Base-by-base conservation (phyloP, 2,329 filamentous ascomycete species). In the Fusarium solani-melongenae region DNA sequence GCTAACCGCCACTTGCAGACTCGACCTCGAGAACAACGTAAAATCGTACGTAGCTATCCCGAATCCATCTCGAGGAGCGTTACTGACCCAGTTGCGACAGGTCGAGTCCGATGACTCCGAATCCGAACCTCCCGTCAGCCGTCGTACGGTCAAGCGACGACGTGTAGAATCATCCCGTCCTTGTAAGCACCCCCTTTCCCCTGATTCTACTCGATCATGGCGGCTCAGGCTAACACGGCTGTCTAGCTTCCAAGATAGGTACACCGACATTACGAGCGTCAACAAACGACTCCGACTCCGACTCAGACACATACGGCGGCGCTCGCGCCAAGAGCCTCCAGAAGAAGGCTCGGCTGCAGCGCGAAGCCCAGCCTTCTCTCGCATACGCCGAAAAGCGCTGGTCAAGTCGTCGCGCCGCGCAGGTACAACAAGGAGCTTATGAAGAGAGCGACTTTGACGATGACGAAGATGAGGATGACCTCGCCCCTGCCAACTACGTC, bases 371-470 rank as follows among this genome's bases (percentile, higher is more conserved):
- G 77, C 89, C 91, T 14, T 88, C 90, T 44, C 88, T 93, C 9
- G 87, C 91, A 6, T 89, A 92, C 76, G 89, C 90, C 66, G 95
- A 98, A 84, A 94, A 98, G 79, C 93, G 96, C 73, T 98, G 97
- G 89, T 98, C 95, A 8, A 96, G 92, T 62, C 90, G 96, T 69
- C 93, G 94, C 72, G 94, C 94, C 62, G 93, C 93, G 15, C 94
- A 94, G 80, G 88, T 91, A 5, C 88, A 90, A 67, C 87, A 86
- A 67, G 88, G 88, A 39, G 88, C 86, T 20, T 92, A 92, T 77
- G 89, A 92, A 78, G 91, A 93, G 76, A 92, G 90, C 76, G 91
- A 92, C 55, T 83, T 85, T n/a, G 91, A 92, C 14, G 86, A 91
- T 5, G 89, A 91, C 29, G 90, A 91, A 8, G 92, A 91, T 20